These are phyloP conservation scores for Cnidoscolus chayamansa DNA, from an alignment of 441 rosid species.

Conservation along the genomic window DNA sequence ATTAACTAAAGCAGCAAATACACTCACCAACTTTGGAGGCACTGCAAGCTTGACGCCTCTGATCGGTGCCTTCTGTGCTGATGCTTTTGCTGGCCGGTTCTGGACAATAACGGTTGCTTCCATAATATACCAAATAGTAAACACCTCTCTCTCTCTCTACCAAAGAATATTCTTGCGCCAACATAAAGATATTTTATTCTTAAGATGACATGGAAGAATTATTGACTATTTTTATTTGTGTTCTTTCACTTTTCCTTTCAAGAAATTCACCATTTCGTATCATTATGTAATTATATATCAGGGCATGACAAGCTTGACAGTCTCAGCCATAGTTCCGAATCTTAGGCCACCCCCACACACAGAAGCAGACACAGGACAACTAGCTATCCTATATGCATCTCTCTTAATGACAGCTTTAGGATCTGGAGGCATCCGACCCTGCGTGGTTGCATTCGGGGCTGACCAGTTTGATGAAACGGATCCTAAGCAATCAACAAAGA, in stretches of 20 bases:
- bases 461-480: conserved; percentile 85
- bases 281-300: conserved; percentile 10
- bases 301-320: conserved; percentile 72
- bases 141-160: not conserved
- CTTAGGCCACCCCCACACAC: conserved; percentile 73
- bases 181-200: not conserved
- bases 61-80: conserved; percentile 83
- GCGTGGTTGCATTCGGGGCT: conserved; percentile 97
- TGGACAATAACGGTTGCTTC: conserved; percentile 80
- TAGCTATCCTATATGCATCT: conserved; percentile 55
- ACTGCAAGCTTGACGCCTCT: conserved; percentile 82
- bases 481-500: conserved; percentile 64
- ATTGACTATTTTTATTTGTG: not conserved
- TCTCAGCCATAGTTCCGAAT: conserved; percentile 60
- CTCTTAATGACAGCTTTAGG: conserved; percentile 78
- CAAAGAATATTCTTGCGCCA: not conserved
- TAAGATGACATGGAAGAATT: not conserved
- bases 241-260: not conserved
- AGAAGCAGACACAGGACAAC: conserved; percentile 60
- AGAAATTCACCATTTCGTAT: not conserved
- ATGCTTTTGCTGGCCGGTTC: conserved; percentile 74
- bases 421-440: conserved; percentile 94
- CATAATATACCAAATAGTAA: conserved; percentile 66
- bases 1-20: conserved; percentile 84
- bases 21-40: conserved; percentile 85